phyloP scores from a whole-genome alignment of 2,329 filamentous ascomycete species.

The Sclerotiophoma versabilis region DNA sequence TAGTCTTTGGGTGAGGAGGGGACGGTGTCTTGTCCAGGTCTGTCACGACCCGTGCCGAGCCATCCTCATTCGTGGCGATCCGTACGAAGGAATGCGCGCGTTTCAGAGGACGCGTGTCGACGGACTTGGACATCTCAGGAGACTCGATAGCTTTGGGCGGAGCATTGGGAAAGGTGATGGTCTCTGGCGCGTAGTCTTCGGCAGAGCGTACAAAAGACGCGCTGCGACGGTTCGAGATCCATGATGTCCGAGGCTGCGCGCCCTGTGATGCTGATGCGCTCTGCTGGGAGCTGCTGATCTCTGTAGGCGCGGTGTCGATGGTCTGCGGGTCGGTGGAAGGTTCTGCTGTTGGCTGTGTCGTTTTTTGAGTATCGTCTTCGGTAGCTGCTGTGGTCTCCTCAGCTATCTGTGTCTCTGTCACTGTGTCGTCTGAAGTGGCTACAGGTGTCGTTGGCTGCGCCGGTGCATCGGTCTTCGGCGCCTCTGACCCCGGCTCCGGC shows the following conservation, averaged over 20 bases:
- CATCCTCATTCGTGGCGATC: constrained; percentile 84
- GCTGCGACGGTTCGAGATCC: constrained; percentile 56
- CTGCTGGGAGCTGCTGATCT: constrained; percentile 43
- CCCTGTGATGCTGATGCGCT: constrained; percentile 42
- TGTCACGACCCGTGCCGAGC: constrained; percentile 84
- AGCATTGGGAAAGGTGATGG: constrained; percentile 39
- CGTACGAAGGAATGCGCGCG: constrained; percentile 66
- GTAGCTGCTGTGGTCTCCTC: constrained; percentile 17
- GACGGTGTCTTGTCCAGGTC: constrained; percentile 74
- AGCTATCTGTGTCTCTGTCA: constrained; percentile 19
- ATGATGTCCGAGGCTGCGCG: constrained; percentile 45
- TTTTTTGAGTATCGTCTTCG: constrained; percentile 26
- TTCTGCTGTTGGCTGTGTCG: constrained; percentile 26
- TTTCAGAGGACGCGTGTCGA: constrained; percentile 51
- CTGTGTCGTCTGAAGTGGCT: constrained; percentile 28
- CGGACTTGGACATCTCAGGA: constrained; percentile 53
- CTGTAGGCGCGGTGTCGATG: constrained; percentile 33
- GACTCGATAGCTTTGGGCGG: constrained; percentile 44
- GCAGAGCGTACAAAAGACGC: constrained; percentile 49
- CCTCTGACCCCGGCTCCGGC: constrained; percentile 26
- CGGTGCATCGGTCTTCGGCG: constrained; percentile 27
- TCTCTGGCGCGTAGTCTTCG: constrained; percentile 44
- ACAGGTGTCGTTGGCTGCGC: constrained; percentile 31
- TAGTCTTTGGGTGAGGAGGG: constrained; percentile 63
- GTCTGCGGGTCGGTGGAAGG: constrained; percentile 34